Evolutionary conservation across 345 rosid species (phyloP), one percentile per base, ranked within the genome.

Genomic region (Murraya paniculata): DNA sequence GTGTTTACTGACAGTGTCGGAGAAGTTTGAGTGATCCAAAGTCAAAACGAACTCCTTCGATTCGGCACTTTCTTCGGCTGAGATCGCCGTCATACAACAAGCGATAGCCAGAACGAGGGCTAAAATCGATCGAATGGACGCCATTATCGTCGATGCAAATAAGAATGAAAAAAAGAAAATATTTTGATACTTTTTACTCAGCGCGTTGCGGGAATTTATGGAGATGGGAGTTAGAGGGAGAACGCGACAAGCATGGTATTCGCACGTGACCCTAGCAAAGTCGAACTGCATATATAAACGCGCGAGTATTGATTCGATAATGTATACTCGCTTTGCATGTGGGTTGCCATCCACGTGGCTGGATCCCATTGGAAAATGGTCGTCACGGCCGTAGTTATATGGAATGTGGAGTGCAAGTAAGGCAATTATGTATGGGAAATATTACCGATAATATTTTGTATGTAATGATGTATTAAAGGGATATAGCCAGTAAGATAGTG

Each of bases 11-110:
- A 96, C 83, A 21, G 89, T 86, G 27, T 94, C 98, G 28, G 92
- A 81, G 88, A 96, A 94, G 88, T 96, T 96, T 57, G 99, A 82
- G 88, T 88, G 88, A 83, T 91, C 98, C 38, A 96, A 83, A 8
- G 98, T 94, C 81, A 94, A 78, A 25, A 96, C 98, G 81, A 87
- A 90, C 85, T 94, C 97, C 87, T 91, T 85, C 59, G 89, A 80
- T 73, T 81, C 92, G 3, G 68, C 64, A 10, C 81, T 65, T 77
- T 87, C 85, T 55, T 84, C 94, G 74, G 89, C 84, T 22, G 84
- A 80, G 38, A 86, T 74, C 74, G 85, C 77, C n/a, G 78, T 60
- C 6, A 76, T 36, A 36, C 35, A 79, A 0, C 86, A 81, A 30
- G 76, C 82, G 41, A 85, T 75, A 57, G 68, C 18, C 41, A 64